Percentiles rank a stretch among this genome's conserved stretches.
Evolutionary conservation across 2,329 filamentous ascomycete species (phyloP).

Genomic region (Pestalotiopsis sp.): DNA sequence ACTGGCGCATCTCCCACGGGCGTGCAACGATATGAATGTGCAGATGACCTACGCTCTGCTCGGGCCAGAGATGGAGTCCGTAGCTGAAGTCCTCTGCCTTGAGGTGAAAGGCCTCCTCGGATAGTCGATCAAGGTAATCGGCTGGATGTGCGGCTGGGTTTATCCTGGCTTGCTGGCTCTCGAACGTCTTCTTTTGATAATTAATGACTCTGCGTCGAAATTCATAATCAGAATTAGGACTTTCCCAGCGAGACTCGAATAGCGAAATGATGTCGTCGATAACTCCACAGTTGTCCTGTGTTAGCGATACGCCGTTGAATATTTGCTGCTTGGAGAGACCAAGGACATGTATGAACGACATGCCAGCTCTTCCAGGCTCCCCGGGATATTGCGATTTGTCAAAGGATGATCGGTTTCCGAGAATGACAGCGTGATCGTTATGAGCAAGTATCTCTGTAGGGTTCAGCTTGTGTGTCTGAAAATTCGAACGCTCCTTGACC

Average conservation of each 20-base stretch:
- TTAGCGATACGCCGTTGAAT: slow-evolving; percentile 26
- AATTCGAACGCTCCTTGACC: background rate
- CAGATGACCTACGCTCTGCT: slow-evolving; percentile 22
- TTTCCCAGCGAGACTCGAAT: slow-evolving; percentile 17
- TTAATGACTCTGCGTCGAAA: slow-evolving; percentile 14
- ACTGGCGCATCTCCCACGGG: slow-evolving; percentile 10
- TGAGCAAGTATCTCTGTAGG: background rate
- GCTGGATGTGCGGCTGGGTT: background rate
- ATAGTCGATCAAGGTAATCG: slow-evolving; percentile 4
- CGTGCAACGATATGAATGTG: slow-evolving; percentile 26
- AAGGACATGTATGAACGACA: slow-evolving; percentile 27
- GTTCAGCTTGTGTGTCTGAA: background rate
- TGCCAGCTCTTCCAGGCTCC: slow-evolving; percentile 15
- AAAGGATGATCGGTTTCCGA: slow-evolving; percentile 24
- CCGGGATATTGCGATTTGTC: slow-evolving; percentile 20
- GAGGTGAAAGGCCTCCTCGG: slow-evolving; percentile 10
- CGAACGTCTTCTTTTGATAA: slow-evolving; percentile 15
- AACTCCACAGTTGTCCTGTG: slow-evolving; percentile 10
- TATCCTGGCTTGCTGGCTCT: background rate
- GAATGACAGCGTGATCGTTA: slow-evolving; percentile 13
- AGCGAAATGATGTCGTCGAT: slow-evolving; percentile 21
- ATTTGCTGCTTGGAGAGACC: slow-evolving; percentile 19
- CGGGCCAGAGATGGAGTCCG: slow-evolving; percentile 24
- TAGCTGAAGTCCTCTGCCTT: slow-evolving; percentile 21
- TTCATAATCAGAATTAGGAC: background rate